Percentiles rank a stretch among this genome's conserved stretches.
These are phyloP conservation scores for Beauveria brongniartii DNA, from an alignment of 2,329 filamentous ascomycete species.

Conservation along the genomic window DNA sequence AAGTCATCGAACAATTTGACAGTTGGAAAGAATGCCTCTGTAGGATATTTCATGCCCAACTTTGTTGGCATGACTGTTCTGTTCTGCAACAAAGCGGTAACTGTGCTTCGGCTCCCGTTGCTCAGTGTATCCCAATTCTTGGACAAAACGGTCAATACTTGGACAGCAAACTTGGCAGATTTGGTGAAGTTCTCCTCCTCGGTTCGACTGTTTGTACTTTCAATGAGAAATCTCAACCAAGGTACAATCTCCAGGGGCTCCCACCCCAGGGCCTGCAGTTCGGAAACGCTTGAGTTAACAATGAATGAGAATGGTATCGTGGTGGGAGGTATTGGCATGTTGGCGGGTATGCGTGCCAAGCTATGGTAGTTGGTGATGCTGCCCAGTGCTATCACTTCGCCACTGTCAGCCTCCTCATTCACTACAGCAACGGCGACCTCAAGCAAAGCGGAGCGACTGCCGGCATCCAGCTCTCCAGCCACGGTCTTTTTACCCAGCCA, in stretches of 20 bases:
- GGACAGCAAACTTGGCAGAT: constrained; percentile 64
- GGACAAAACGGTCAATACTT: constrained; percentile 71
- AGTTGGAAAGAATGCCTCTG: constrained; percentile 84
- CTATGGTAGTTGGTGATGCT: constrained; percentile 69
- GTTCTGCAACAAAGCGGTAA: constrained; percentile 56
- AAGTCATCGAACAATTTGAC: constrained; percentile 94
- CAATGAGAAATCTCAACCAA: constrained; percentile 78
- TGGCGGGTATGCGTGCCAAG: constrained; percentile 70
- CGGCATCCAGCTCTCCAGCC: constrained; percentile 62
- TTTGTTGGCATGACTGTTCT: constrained; percentile 83
- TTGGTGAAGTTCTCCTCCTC: constrained; percentile 62
- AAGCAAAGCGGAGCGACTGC: constrained; percentile 61
- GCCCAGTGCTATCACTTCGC: constrained; percentile 68
- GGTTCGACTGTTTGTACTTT: constrained; percentile 50
- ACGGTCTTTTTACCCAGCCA: constrained; percentile 72
- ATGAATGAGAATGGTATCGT: constrained; percentile 85
- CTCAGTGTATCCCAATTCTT: constrained; percentile 85
- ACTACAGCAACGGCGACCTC: constrained; percentile 71
- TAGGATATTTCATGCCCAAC: constrained; percentile 75
- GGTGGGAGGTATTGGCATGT: constrained; percentile 68
- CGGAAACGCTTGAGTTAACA: constrained; percentile 53
- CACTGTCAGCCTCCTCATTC: constrained; percentile 50
- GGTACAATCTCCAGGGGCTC: constrained; percentile 72
- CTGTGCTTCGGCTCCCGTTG: constrained; percentile 53
- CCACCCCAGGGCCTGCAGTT: constrained; percentile 81